A percentile compares a stretch with the other conserved stretches of the same genome.
phyloP scores from a whole-genome alignment of 2,329 filamentous ascomycete genomes.

The Penicillium psychrosexuale region DNA sequence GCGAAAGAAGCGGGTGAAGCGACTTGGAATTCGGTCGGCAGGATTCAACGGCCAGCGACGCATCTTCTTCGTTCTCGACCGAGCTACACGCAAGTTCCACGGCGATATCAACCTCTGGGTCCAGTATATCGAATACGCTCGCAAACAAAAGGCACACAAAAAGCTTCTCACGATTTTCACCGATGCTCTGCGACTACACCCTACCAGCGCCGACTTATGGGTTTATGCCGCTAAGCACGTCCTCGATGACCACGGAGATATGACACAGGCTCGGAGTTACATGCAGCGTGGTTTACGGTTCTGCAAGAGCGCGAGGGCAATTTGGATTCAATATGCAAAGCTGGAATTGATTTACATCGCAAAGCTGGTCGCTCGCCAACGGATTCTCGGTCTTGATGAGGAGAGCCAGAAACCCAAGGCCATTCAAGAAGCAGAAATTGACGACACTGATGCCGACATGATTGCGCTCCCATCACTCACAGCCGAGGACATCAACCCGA shows the following conservation, averaged over 20 bases:
- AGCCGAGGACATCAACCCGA: slow-evolving; percentile 60
- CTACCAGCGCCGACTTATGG: slow-evolving; percentile 80
- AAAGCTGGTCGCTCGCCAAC: slow-evolving; percentile 72
- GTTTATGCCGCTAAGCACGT: slow-evolving; percentile 74
- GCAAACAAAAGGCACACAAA: slow-evolving; percentile 62
- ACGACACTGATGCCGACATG: slow-evolving; percentile 54
- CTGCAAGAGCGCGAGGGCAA: slow-evolving; percentile 66
- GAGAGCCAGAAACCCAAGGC: slow-evolving; percentile 38
- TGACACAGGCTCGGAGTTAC: slow-evolving; percentile 78
- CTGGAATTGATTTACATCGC: slow-evolving; percentile 90
- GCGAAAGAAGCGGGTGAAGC: slow-evolving; percentile 75
- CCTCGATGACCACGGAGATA: slow-evolving; percentile 77
- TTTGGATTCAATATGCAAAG: slow-evolving; percentile 90
- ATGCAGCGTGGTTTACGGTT: slow-evolving; percentile 89
- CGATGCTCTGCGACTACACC: slow-evolving; percentile 77
- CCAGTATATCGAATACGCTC: slow-evolving; percentile 81
- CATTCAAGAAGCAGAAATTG: slow-evolving; percentile 34
- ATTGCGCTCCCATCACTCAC: slow-evolving; percentile 59
- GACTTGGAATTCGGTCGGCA: slow-evolving; percentile 71
- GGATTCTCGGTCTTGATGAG: slow-evolving; percentile 61
- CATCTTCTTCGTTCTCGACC: slow-evolving; percentile 85
- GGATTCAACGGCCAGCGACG: slow-evolving; percentile 73
- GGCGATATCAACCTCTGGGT: slow-evolving; percentile 81
- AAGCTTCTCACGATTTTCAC: slow-evolving; percentile 60
- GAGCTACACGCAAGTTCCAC: slow-evolving; percentile 78